Percentiles rank a stretch among this genome's conserved stretches.
Evolutionary conservation across 192 early-diverging fungal species (phyloP).

Genomic region (Podila epigama): DNA sequence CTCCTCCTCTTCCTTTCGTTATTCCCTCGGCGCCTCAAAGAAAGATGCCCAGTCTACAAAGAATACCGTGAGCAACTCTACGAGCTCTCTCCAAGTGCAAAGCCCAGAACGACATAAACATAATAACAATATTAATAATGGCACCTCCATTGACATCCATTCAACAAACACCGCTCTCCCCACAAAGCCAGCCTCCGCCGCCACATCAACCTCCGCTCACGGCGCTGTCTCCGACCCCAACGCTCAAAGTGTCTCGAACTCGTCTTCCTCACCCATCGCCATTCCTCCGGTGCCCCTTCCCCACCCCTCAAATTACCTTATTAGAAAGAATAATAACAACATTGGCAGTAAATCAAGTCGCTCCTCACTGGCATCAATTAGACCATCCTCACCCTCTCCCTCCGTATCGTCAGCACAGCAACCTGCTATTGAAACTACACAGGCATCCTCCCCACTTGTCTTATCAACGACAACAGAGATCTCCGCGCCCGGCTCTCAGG

Average conservation of each 20-base stretch:
- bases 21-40: background rate
- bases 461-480: background rate
- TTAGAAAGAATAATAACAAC: constrained; percentile 11
- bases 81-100: too few species aligned
- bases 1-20: background rate
- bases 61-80: too few species aligned
- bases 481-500: background rate
- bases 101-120: too few species aligned
- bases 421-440: background rate
- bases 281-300: constrained; percentile 12
- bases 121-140: too few species aligned
- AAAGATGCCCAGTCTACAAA: background rate
- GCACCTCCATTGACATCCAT: too few species aligned
- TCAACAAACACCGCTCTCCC: background rate
- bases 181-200: background rate
- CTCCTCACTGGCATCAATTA: background rate
- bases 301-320: constrained; percentile 38
- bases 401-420: background rate
- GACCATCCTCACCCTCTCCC: background rate
- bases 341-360: too few species aligned
- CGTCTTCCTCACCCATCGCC: constrained; percentile 18
- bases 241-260: background rate
- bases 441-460: background rate
- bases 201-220: background rate
- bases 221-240: background rate